phyloP scores from a whole-genome alignment of 345 rosid genomes.

The Erysimum cheiranthoides region DNA sequence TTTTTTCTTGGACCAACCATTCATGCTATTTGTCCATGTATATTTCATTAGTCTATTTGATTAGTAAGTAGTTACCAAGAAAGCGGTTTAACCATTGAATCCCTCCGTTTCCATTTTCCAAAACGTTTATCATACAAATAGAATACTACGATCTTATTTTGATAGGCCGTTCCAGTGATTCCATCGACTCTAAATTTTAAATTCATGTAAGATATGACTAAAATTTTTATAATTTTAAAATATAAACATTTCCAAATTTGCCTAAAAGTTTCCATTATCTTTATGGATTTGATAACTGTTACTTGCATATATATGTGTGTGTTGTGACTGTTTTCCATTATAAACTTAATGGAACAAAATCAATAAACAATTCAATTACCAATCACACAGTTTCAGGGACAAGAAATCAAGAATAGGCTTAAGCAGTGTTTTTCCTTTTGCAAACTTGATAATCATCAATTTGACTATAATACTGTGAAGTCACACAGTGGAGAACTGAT shows the following conservation, averaged over 20 bases:
- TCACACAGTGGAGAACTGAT: conserved; percentile 13
- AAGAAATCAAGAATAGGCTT: conserved; percentile 23
- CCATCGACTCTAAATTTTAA: not conserved
- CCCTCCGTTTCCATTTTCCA: no score
- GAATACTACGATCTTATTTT: not conserved
- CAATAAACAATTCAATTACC: not conserved
- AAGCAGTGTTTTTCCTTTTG: conserved; percentile 8
- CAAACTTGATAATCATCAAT: conserved; percentile 22
- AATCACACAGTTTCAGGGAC: not conserved
- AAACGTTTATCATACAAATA: not conserved
- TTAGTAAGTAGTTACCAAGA: no score
- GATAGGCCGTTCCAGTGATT: not conserved
- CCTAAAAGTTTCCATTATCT: conserved; percentile 8
- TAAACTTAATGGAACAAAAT: conserved; percentile 13
- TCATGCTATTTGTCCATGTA: no score
- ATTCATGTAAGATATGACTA: not conserved
- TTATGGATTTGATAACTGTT: conserved; percentile 4
- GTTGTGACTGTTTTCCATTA: conserved; percentile 26
- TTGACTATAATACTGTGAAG: conserved; percentile 34
- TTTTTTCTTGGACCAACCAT: no score
- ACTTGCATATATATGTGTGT: not conserved
- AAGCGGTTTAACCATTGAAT: not conserved
- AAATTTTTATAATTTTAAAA: no score
- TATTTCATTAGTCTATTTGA: no score
- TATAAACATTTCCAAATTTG: conserved; percentile 3